Percentiles rank a stretch among this genome's conserved stretches.
These are phyloP conservation scores for Trypanosoma theileri DNA, from an alignment of 208 protist genomes.

Conservation along the genomic window DNA sequence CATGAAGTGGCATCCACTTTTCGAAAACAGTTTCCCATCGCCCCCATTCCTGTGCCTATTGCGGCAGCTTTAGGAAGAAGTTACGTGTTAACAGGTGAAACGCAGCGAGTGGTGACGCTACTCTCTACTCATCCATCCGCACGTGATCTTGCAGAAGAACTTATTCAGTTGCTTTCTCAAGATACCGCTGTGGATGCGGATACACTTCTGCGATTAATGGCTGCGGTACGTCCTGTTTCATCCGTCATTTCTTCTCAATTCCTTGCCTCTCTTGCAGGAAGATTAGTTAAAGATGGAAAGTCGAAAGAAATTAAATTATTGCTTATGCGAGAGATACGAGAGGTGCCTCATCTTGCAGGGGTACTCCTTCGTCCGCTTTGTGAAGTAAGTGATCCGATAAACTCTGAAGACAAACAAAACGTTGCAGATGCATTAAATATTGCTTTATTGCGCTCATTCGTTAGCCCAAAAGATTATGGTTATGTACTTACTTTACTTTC, in stretches of 20 bases:
- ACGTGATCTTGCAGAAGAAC: conserved; percentile 5
- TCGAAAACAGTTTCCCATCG: conserved; percentile 35
- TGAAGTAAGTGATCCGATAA: conserved; percentile 29
- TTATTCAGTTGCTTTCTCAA: conserved; percentile 14
- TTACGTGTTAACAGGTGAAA: conserved; percentile 27
- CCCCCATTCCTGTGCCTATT: conserved; percentile 54
- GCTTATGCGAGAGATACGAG: conserved; percentile 47
- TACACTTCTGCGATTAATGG: conserved; percentile 35
- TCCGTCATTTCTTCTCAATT: conserved; percentile 27
- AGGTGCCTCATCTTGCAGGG: conserved; percentile 37
- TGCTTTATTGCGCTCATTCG: conserved; percentile 38
- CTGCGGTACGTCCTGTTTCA: conserved; percentile 32
- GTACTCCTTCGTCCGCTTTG: conserved; percentile 54
- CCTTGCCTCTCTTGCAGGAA: conserved; percentile 28
- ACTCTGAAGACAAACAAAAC: conserved; percentile 31
- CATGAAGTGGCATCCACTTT: conserved; percentile 14
- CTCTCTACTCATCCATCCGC: conserved; percentile 46
- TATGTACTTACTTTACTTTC: conserved; percentile 48
- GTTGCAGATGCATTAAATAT: conserved; percentile 48
- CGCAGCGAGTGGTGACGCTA: conserved; percentile 39
- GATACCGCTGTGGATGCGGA: conserved; percentile 6
- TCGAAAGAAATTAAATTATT: conserved; percentile 34
- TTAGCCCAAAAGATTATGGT: conserved; percentile 61
- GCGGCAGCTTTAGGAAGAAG: conserved; percentile 35
- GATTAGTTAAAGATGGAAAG: conserved; percentile 7